phyloP scores from a whole-genome alignment of 345 rosid genomes.

The Populus euphratica region DNA sequence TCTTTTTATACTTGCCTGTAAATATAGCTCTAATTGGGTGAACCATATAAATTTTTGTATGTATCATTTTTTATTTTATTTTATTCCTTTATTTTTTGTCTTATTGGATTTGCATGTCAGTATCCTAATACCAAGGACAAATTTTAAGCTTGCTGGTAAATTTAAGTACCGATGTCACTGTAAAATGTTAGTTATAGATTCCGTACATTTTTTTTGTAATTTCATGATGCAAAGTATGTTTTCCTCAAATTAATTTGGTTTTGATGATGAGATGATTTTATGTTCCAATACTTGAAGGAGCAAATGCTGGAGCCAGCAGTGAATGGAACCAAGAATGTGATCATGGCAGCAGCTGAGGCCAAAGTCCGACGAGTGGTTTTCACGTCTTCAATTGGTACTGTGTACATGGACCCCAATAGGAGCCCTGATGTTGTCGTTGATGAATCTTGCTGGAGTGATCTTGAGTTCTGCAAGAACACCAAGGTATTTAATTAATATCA shows the following conservation, averaged over 20 bases:
- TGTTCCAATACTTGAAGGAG: constrained; percentile 37
- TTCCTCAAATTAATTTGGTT: background rate
- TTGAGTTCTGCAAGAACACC: constrained; percentile 89
- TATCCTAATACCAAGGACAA: too few relatives aligned
- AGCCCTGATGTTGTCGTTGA: constrained; percentile 68
- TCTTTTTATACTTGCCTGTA: too few relatives aligned
- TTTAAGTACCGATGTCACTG: too few relatives aligned
- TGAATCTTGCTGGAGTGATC: constrained; percentile 96
- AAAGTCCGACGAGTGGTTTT: constrained; percentile 82
- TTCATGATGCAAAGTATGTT: too few relatives aligned
- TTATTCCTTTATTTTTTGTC: too few relatives aligned
- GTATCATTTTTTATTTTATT: too few relatives aligned
- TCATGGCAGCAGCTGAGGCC: constrained; percentile 77
- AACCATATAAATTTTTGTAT: too few relatives aligned
- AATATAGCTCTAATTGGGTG: too few relatives aligned
- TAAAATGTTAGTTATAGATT: too few relatives aligned
- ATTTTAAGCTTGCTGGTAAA: too few relatives aligned
- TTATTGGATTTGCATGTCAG: too few relatives aligned
- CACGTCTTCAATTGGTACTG: constrained; percentile 91
- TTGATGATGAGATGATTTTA: background rate
- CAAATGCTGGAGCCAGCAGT: constrained; percentile 99
- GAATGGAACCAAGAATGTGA: constrained; percentile 75
- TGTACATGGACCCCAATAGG: constrained; percentile 89
- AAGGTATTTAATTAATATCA: constrained; percentile 38
- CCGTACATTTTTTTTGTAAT: too few relatives aligned